These are phyloP conservation scores for Malus hybrid DNA, from an alignment of 331 rosid genomes.

Conservation along the genomic window DNA sequence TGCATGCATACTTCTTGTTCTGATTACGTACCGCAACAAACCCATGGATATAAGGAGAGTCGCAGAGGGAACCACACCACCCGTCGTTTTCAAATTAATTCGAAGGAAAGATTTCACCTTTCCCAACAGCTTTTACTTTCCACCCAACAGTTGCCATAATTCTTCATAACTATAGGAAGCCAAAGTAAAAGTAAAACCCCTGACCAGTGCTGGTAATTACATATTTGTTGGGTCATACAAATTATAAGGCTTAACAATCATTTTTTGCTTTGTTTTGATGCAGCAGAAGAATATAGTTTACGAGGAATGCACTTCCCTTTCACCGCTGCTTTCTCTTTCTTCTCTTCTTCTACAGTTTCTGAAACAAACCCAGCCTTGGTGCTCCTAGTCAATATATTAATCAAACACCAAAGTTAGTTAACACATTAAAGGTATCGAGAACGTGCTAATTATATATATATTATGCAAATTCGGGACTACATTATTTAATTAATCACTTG, in stretches of 20 bases:
- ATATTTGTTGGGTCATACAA: background rate
- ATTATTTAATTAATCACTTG: background rate
- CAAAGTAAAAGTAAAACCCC: background rate
- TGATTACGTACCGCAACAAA: background rate
- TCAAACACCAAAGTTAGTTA: background rate
- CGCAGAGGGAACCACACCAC: background rate
- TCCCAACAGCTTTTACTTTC: background rate
- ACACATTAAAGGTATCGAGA: background rate
- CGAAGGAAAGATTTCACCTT: background rate
- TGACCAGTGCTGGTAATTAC: slow-evolving; percentile 3
- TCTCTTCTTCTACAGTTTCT: slow-evolving; percentile 12
- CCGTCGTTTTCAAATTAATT: background rate
- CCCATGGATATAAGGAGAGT: background rate
- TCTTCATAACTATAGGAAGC: background rate
- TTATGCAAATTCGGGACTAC: background rate
- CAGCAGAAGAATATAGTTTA: slow-evolving; percentile 17
- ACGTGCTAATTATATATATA: background rate
- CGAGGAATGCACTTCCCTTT: slow-evolving; percentile 53
- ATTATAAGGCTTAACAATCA: background rate
- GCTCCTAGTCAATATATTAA: slow-evolving; percentile 17
- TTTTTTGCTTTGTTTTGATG: slow-evolving; percentile 28
- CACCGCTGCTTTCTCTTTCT: slow-evolving; percentile 15
- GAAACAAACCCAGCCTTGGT: slow-evolving; percentile 24
- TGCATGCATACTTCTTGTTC: too few species aligned
- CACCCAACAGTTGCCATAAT: background rate